Base-by-base conservation (phyloP, 2,329 filamentous ascomycete species). In the Colletotrichum lini region DNA sequence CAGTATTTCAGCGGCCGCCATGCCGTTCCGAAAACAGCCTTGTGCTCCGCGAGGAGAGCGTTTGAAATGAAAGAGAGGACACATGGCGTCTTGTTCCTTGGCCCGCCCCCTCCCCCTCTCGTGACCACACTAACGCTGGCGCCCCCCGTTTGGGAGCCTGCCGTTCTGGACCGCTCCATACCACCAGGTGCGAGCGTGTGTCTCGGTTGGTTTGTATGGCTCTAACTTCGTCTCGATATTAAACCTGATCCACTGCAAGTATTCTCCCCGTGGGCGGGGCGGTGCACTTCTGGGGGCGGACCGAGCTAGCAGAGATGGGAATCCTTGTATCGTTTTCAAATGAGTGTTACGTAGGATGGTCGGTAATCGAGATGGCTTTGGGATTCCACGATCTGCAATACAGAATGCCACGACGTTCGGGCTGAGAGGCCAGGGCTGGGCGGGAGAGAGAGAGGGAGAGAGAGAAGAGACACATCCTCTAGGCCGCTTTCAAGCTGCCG, bases 1-100 rank as follows among this genome's bases (percentile, higher is more conserved):
- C 23, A 53, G 66, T 30, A 35, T 30, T 30, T 30, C 26, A 30
- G 26, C 26, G 26, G 26, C 47, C 54, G 54, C 47, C 59, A 42
- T 1, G 40, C 47, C 57, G 64, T 63, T 71, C 65, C 65, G 65
- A 71, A 71, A 68, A 45, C 68, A 68, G 57, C 16, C 13, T 42
- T 53, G 38, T 49, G 44, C 45, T 63, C 58, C 45, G 65, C 42
- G 64, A 23, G 18, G n/a, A n/a, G 23, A 16, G 16, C 21, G 42
- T 21, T 63, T 3, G 40, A 30, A 30, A 30, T 30, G 26, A 30
- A 6, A 38, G 45, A 60, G 26, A 16, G 7, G 30, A 21, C 30
- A 15, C 54, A n/a, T 10, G 15, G 13, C 12, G 16, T 7, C n/a
- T 16, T 21, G n/a, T 38, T 38, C 30, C 13, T 52, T 12, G 62